These are phyloP conservation scores for Exophiala calicioides DNA, from an alignment of 2,329 filamentous ascomycete species.

Conservation along the genomic window DNA sequence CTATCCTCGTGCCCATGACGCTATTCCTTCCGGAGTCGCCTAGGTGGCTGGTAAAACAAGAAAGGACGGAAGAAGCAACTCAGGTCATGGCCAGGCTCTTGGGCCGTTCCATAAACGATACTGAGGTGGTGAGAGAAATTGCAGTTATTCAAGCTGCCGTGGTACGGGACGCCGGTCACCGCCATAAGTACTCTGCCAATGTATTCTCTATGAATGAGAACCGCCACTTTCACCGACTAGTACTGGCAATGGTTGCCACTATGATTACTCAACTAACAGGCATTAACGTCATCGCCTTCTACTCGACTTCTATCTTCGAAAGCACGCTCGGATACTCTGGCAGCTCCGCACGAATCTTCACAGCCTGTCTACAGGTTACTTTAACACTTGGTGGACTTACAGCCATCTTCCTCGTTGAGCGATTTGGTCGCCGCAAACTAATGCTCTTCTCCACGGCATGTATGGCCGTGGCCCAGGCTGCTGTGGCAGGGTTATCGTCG, in stretches of 20 bases:
- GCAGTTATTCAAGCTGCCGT: slow-evolving; percentile 54
- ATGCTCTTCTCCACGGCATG: slow-evolving; percentile 71
- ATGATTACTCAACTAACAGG: slow-evolving; percentile 55
- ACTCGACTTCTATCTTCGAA: slow-evolving; percentile 46
- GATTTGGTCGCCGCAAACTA: slow-evolving; percentile 62
- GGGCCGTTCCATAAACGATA: slow-evolving; percentile 45
- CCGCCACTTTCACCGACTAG: slow-evolving; percentile 57
- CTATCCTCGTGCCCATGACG: slow-evolving; percentile 8
- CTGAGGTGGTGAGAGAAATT: slow-evolving; percentile 49
- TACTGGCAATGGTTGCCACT: slow-evolving; percentile 60
- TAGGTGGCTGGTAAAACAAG: slow-evolving; percentile 48
- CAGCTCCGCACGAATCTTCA: slow-evolving; percentile 49
- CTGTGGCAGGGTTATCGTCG: slow-evolving; percentile 42
- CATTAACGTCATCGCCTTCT: slow-evolving; percentile 49
- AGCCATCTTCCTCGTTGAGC: slow-evolving; percentile 55
- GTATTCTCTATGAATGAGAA: slow-evolving; percentile 61
- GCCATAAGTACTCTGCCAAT: slow-evolving; percentile 46
- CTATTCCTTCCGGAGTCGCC: slow-evolving; percentile 42
- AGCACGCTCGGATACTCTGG: slow-evolving; percentile 43
- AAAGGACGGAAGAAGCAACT: slow-evolving; percentile 35
- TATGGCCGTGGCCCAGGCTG: slow-evolving; percentile 67
- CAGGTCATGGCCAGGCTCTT: slow-evolving; percentile 43
- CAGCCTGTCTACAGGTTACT: too few species aligned
- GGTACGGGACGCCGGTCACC: slow-evolving; percentile 53
- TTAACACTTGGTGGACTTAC: too few species aligned